A percentile compares a stretch with the other conserved stretches of the same genome.
Conservation (phyloP, 192 early-diverging fungal genomes). For the Rhizophagus clarus region DNA sequence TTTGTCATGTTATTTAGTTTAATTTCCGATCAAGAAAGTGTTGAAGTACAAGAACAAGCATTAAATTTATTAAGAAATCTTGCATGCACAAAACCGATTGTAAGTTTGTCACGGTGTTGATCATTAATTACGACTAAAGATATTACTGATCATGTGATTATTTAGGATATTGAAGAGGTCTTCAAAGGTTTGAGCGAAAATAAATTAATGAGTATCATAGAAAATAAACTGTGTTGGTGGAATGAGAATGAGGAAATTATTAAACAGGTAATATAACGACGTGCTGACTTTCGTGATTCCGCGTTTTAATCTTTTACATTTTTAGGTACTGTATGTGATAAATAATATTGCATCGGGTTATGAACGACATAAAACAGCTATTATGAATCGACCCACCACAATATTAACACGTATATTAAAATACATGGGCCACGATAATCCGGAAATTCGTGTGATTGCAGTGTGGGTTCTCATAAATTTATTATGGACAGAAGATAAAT, state of each 20-base stretch:
- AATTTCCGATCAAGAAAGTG: constrained; percentile 59
- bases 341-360: constrained; percentile 72
- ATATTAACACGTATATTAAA: constrained; percentile 52
- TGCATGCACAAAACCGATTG: constrained; percentile 48
- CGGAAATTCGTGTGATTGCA: constrained; percentile 62
- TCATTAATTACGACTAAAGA: not conserved
- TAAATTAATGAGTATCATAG: constrained; percentile 61
- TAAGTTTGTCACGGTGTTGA: constrained; percentile 37
- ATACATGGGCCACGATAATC: constrained; percentile 58
- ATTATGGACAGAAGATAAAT: constrained; percentile 65
- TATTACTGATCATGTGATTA: constrained; percentile 2
- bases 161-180: constrained; percentile 67
- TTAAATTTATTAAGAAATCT: constrained; percentile 76
- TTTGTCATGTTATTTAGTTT: constrained; percentile 39
- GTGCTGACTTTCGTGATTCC: constrained; percentile 20
- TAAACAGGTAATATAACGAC: constrained; percentile 36
- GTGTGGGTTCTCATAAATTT: constrained; percentile 78
- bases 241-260: constrained; percentile 27
- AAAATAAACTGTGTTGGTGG: constrained; percentile 58
- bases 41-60: constrained; percentile 74
- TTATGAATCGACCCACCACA: constrained; percentile 56
- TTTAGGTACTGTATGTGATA: constrained; percentile 65
- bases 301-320: not conserved
- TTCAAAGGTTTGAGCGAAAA: constrained; percentile 69
- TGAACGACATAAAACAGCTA: constrained; percentile 60